Percentiles rank a stretch among this genome's conserved stretches.
Conservation (phyloP, 2,329 filamentous ascomycete species). For the Incumbomyces delicatus region DNA sequence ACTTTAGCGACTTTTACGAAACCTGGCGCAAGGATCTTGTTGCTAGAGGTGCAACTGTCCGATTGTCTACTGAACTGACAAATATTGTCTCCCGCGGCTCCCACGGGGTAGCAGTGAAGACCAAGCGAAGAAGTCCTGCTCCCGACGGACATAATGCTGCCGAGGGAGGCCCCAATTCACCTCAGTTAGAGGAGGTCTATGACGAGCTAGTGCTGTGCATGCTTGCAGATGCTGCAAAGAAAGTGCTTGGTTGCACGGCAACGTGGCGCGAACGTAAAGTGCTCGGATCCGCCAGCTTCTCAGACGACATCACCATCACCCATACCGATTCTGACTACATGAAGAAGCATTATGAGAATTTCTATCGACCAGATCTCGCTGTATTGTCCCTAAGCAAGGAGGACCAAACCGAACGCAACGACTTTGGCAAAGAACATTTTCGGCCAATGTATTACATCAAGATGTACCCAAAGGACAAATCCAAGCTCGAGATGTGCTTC, state of each 20-base stretch:
- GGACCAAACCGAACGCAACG: constrained; percentile 14
- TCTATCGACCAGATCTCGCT: constrained; percentile 25
- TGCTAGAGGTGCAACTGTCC: constrained; percentile 44
- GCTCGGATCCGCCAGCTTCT: constrained; percentile 59
- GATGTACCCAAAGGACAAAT: constrained; percentile 42
- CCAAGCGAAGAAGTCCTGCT: constrained; percentile 18
- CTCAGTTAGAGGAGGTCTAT: constrained; percentile 40
- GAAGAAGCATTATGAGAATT: constrained; percentile 30
- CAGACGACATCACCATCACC: constrained; percentile 53
- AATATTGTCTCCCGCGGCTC: constrained; percentile 41
- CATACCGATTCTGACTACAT: constrained; percentile 51
- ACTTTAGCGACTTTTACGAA: constrained; percentile 48
- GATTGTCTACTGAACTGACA: constrained; percentile 46
- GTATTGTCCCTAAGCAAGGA: constrained; percentile 8
- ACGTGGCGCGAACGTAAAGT: constrained; percentile 55
- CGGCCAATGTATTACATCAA: constrained; percentile 54
- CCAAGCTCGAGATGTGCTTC: constrained; percentile 55
- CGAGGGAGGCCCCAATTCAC: constrained; percentile 11
- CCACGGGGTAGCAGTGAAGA: constrained; percentile 39
- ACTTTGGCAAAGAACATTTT: constrained; percentile 34
- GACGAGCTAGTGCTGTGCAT: constrained; percentile 53
- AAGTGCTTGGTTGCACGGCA: constrained; percentile 42
- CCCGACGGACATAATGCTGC: constrained; percentile 17
- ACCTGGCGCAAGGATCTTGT: constrained; percentile 45
- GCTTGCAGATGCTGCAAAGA: constrained; percentile 45